Evolutionary conservation across 768 basidiomycete genomes (phyloP).

Genomic region (Leucosporidium creatinivorum): DNA sequence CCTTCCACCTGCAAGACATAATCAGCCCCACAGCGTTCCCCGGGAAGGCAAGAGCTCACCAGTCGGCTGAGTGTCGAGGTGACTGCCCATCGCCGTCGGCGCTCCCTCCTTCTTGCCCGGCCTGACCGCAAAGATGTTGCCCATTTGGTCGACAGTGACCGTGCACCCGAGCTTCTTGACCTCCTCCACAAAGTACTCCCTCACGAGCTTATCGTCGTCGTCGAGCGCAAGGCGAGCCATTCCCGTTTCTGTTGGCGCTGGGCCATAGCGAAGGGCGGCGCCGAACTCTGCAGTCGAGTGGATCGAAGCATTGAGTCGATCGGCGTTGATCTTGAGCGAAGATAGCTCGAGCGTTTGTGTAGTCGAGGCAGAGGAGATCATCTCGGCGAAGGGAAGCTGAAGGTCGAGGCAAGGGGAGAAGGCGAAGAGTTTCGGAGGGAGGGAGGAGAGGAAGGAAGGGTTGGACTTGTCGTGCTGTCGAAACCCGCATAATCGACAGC

Average conservation of each 20-base stretch:
- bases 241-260: background rate
- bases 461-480: too few species aligned
- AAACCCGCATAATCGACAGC: too few species aligned
- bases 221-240: background rate
- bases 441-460: too few species aligned
- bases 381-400: background rate
- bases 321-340: background rate
- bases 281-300: background rate
- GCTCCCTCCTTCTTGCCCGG: slow-evolving; percentile 8
- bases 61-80: slow-evolving; percentile 29
- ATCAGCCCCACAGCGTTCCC: background rate
- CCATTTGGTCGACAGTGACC: slow-evolving; percentile 26
- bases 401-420: background rate
- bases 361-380: background rate
- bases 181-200: background rate
- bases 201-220: background rate
- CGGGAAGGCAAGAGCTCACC: background rate
- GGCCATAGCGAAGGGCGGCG: background rate
- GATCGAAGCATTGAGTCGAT: background rate
- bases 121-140: slow-evolving; percentile 27
- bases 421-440: too few species aligned
- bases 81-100: slow-evolving; percentile 24
- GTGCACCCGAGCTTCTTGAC: slow-evolving; percentile 11
- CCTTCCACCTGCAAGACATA: slow-evolving; percentile 1
- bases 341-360: too few species aligned